A percentile compares a stretch with the other conserved stretches of the same genome.
Conservation (phyloP, 2,329 filamentous ascomycete species). For the Ceratocystis ficicola region DNA sequence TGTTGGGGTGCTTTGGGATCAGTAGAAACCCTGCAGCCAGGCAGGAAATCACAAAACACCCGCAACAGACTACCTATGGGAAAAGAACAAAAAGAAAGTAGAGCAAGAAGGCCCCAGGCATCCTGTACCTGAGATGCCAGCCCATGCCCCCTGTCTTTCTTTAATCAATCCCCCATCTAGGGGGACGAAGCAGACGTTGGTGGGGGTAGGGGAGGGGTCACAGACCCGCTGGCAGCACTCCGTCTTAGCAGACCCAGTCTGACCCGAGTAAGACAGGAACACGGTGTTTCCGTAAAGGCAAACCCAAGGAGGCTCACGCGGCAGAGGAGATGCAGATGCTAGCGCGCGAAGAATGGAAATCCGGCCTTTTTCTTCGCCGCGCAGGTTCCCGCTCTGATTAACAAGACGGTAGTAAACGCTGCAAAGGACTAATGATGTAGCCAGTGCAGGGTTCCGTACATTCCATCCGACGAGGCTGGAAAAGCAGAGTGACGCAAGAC, state of each 20-base stretch:
- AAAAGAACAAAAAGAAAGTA: conserved; percentile 10
- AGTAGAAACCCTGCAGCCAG: neutral
- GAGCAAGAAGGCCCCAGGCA: neutral
- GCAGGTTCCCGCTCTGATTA: neutral
- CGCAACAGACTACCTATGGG: neutral
- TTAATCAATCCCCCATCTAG: too few relatives aligned
- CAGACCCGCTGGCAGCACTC: conserved; percentile 5
- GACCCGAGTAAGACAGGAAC: conserved; percentile 13
- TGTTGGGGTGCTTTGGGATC: neutral
- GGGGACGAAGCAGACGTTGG: too few relatives aligned
- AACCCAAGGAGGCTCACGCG: neutral
- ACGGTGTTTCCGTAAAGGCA: neutral
- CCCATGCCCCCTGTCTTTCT: neutral
- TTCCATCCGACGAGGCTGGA: neutral
- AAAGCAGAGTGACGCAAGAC: neutral
- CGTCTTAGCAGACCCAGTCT: conserved; percentile 13
- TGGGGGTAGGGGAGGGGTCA: neutral
- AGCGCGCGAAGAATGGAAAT: neutral
- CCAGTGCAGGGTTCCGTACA: neutral
- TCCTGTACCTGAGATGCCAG: neutral
- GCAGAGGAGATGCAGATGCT: neutral
- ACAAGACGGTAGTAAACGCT: neutral
- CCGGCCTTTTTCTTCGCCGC: neutral
- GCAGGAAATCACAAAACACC: conserved; percentile 7
- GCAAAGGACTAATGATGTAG: neutral